Conservation (phyloP, 441 rosid species). For the Sinapis alba region DNA sequence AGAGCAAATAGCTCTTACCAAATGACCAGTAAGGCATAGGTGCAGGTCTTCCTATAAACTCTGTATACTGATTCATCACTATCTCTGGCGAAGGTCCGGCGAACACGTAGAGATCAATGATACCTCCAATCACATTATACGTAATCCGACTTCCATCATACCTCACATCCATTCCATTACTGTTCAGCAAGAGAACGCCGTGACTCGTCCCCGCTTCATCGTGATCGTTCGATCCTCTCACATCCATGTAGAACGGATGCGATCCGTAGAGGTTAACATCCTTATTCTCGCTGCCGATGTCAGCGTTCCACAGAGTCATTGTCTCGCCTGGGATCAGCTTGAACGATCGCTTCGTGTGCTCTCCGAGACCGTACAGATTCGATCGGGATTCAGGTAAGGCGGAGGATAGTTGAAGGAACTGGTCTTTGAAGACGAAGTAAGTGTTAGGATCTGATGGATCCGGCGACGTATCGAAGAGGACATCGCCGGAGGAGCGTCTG, state of each 20-base stretch:
- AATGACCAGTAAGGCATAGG: conserved; percentile 92
- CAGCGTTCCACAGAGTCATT: conserved; percentile 72
- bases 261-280: conserved; percentile 75
- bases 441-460: conserved; percentile 35
- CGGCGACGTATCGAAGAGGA: conserved; percentile 61
- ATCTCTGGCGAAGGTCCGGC: conserved; percentile 56
- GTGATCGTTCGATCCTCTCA: conserved; percentile 44
- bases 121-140: conserved; percentile 69
- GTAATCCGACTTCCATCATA: conserved; percentile 63
- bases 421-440: conserved; percentile 69
- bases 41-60: conserved; percentile 71
- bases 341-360: conserved; percentile 70
- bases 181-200: conserved; percentile 67
- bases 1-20: conserved; percentile 40
- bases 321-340: conserved; percentile 44
- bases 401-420: conserved; percentile 70
- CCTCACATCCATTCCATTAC: conserved; percentile 77
- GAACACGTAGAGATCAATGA: conserved; percentile 70
- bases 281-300: conserved; percentile 38
- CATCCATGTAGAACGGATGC: conserved; percentile 75
- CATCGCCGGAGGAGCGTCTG: conserved; percentile 61
- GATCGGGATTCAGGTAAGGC: conserved; percentile 55
- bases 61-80: conserved; percentile 73
- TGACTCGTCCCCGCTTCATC: conserved; percentile 52
- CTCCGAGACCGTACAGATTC: conserved; percentile 70